Evolutionary conservation across 192 early-diverging fungal species (phyloP).

Genomic region (Coemansia sp.): DNA sequence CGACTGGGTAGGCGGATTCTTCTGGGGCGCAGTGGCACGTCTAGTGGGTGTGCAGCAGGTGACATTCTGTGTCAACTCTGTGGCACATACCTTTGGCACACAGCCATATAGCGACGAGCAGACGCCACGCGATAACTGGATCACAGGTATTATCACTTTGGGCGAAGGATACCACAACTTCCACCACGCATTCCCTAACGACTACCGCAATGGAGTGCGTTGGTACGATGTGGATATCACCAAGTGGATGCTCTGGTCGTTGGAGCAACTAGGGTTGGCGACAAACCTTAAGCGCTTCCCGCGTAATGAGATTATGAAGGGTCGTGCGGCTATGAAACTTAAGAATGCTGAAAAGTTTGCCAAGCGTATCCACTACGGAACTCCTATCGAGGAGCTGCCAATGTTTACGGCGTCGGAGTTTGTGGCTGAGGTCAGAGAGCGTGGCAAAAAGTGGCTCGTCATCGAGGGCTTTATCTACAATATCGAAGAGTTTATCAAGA

Average conservation of each 20-base stretch:
- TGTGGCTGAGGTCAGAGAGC: slow-evolving; percentile 62
- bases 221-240: slow-evolving; percentile 80
- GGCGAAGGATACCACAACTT: slow-evolving; percentile 88
- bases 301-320: slow-evolving; percentile 78
- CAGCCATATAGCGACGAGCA: slow-evolving; percentile 76
- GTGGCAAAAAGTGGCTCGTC: slow-evolving; percentile 74
- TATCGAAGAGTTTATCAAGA: slow-evolving; percentile 74
- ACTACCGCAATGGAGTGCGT: slow-evolving; percentile 80
- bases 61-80: slow-evolving; percentile 84
- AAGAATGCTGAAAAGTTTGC: slow-evolving; percentile 68
- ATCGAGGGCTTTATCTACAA: slow-evolving; percentile 85
- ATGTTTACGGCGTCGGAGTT: slow-evolving; percentile 65
- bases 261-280: slow-evolving; percentile 63
- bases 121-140: slow-evolving; percentile 79
- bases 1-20: slow-evolving; percentile 80
- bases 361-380: slow-evolving; percentile 69
- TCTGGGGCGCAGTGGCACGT: slow-evolving; percentile 72
- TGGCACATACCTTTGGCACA: slow-evolving; percentile 78
- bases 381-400: slow-evolving; percentile 68
- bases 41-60: slow-evolving; percentile 81
- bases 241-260: slow-evolving; percentile 74
- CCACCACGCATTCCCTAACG: slow-evolving; percentile 84
- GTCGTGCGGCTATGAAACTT: slow-evolving; percentile 73
- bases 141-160: slow-evolving; percentile 75
- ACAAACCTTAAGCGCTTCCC: slow-evolving; percentile 76